Evolutionary conservation across 2,329 filamentous ascomycete species (phyloP), one percentile per base, ranked within the genome.

Genomic region (Alternaria sp.): DNA sequence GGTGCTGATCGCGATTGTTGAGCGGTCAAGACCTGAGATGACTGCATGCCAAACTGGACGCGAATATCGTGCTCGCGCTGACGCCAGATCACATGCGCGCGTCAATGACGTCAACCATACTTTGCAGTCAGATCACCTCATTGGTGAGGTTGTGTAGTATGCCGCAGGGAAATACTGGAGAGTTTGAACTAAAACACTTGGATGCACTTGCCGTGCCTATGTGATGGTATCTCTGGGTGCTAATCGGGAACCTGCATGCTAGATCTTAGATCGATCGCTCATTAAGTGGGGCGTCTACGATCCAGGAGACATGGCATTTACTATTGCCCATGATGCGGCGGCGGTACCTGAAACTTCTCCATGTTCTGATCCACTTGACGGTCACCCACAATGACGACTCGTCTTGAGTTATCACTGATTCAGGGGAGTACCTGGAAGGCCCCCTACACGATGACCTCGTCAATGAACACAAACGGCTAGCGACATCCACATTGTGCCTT

Each of bases 1-100:
- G 16, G 3, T 27, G 3, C 38, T 38, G 32, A 38, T 55, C 20
- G 43, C 43, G 53, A 48, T 55, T 4, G n/a, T 40, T 32, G 41
- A 50, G 57, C 52, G 57, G 57, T 56, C 44, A 50, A 22, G 30
- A 28, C 12, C 36, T 32, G n/a, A 25, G 36, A 46, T 36, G 25
- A 32, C 32, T 36, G n/a, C 27, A 12, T 22, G 16, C 12, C 20
- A 36, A 30, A 27, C 12, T 11, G n/a, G 4, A 18, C 41, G 30
- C 53, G 38, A 55, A n/a, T 22, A 36, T 50, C 50, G 50, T 45
- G 40, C 34, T 44, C 54, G 49, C 49, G 54, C 52, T 40, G 32
- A 62, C 60, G 60, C 60, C 56, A 62, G 41, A 40, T 59, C 60
- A 59, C 50, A 55, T 62, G 60, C 54, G 25, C 27, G 41, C 30